Base-by-base conservation (phyloP, 352 stramenopile genomes). In the Phytopythium helicoides region DNA sequence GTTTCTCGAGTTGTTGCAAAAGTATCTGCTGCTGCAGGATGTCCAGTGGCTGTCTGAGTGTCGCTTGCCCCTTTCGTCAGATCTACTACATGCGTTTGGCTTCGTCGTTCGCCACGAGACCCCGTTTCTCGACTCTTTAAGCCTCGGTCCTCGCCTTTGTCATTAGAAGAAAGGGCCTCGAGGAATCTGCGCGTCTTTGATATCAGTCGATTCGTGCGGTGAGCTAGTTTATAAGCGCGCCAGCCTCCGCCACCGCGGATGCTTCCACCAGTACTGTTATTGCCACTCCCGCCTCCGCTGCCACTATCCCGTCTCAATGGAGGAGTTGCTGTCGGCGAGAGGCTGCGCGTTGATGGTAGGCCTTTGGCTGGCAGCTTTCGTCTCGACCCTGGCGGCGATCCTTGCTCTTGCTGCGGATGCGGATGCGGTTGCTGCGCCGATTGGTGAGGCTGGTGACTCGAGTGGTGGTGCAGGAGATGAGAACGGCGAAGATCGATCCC, bases 211-310 rank as follows among this genome's bases (percentile, higher is more conserved):
- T 87, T 86, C 6, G 73, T 87, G 1, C 73, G 75, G 31, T 87
- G 66, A 12, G 75, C 78, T 10, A 84, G 48, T 45, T 85, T 87
- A 52, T 86, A 89, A 15, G 78, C 52, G 38, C 71, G 76, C 78
- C 78, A 87, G n/a, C n/a, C n/a, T 2, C 63, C 71, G 7, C 81
- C 52, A 35, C 35, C 25, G 22, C 35, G 34, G 25, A 6, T n/a
- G 31, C 52, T 1, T 47, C 61, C 11, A 42, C 56, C n/a, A n/a
- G n/a, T n/a, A n/a, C n/a, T n/a, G n/a, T n/a, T n/a, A n/a, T n/a
- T 11, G 52, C 46, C 22, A 40, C 5, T 31, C 18, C 28, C 14
- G 44, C 19, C 18, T 51, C 35, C 19, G 38, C 40, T 12, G 28
- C 33, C n/a, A 52, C 37, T 15, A 26, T 54, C 37, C 58, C 39